phyloP scores from a whole-genome alignment of 2,329 filamentous ascomycete species.

The Sarocladium strictum region DNA sequence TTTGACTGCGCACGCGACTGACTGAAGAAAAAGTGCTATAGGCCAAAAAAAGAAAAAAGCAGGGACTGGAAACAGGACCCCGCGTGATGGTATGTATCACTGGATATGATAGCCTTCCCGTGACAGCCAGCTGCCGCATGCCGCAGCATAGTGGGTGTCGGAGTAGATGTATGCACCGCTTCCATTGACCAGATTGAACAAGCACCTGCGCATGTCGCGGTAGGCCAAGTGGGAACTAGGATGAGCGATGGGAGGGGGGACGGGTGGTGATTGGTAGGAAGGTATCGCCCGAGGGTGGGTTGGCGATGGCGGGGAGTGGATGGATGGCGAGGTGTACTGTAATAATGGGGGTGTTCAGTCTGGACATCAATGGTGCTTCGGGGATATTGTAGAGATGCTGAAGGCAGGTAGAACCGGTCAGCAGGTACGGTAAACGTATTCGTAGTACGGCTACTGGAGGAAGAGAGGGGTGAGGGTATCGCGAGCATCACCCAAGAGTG shows the following conservation, averaged over 20 bases:
- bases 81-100: slow-evolving; percentile 7
- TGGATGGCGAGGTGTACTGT: not conserved
- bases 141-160: slow-evolving; percentile 1
- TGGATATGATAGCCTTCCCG: not conserved
- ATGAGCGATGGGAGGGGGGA: not conserved
- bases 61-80: not conserved
- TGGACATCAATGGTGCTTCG: no score
- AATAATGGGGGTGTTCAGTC: no score
- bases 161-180: not conserved
- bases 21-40: not conserved
- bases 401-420: no score
- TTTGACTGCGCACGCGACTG: not conserved
- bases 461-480: slow-evolving; percentile 7
- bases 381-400: no score
- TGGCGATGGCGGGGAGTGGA: slow-evolving; percentile 1
- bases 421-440: no score
- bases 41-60: not conserved
- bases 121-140: slow-evolving; percentile 9
- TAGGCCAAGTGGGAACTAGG: not conserved
- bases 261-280: slow-evolving; percentile 5
- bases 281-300: not conserved
- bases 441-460: not conserved
- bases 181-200: not conserved
- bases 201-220: slow-evolving; percentile 7
- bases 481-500: not conserved